These are phyloP conservation scores for Setaria viridis DNA, from an alignment of 202 grass and related monocot species.

Conservation along the genomic window DNA sequence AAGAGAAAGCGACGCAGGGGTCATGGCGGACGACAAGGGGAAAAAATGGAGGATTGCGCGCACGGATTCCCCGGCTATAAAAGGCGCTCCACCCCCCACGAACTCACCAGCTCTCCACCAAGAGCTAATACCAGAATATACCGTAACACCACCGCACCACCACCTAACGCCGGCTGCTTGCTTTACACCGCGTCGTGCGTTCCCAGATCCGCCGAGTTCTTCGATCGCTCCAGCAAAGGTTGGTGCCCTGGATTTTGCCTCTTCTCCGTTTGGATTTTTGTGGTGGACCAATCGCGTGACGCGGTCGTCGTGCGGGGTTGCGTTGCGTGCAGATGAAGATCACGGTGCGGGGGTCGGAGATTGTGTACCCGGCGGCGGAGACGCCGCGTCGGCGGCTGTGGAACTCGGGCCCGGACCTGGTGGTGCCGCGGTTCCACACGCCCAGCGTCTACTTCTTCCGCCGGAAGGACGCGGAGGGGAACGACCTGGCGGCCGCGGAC, in stretches of 20 bases:
- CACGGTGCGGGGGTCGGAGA: slow-evolving; percentile 57
- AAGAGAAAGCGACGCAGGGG: neutral
- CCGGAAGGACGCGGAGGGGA: neutral
- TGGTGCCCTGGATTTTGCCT: neutral
- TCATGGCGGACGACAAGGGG: neutral
- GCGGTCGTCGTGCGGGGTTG: neutral
- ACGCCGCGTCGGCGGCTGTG: slow-evolving; percentile 61
- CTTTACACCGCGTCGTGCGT: slow-evolving; percentile 4
- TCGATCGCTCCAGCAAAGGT: slow-evolving; percentile 12
- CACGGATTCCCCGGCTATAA: slow-evolving; percentile 38
- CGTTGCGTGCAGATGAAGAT: slow-evolving; percentile 56
- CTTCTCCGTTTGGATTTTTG: neutral
- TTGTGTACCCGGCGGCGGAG: slow-evolving; percentile 64
- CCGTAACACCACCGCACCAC: neutral
- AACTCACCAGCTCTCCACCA: slow-evolving; percentile 63
- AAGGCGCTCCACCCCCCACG: slow-evolving; percentile 32
- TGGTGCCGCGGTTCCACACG: slow-evolving; percentile 83
- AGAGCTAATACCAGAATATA: slow-evolving; percentile 35
- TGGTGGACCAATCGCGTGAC: neutral
- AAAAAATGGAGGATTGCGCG: neutral
- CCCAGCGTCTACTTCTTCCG: slow-evolving; percentile 90
- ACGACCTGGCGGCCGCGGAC: neutral
- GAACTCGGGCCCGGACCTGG: slow-evolving; percentile 76
- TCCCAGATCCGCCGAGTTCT: slow-evolving; percentile 41
- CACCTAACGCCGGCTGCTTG: neutral